Percentiles rank a stretch among this genome's conserved stretches.
Conservation (phyloP, 2,329 filamentous ascomycete genomes). For the Colletotrichum sp. region DNA sequence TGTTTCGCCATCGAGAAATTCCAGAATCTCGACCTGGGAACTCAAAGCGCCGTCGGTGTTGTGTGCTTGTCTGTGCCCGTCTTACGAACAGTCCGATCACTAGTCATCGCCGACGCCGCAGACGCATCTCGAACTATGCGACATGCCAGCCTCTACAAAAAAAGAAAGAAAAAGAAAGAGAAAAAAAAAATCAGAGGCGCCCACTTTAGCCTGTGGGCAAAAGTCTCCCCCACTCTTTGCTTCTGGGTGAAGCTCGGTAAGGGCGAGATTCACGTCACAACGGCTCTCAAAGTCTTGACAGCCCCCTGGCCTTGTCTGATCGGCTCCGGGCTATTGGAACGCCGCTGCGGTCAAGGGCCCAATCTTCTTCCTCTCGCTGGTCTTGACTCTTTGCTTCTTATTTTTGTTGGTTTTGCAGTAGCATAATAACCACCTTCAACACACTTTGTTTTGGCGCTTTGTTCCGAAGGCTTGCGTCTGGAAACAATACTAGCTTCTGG, state of each 20-base stretch:
- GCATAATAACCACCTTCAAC: background rate
- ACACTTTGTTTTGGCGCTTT: background rate
- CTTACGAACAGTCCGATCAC: background rate
- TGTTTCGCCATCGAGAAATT: background rate
- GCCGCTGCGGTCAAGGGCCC: background rate
- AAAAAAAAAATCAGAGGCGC: background rate
- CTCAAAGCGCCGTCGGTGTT: background rate
- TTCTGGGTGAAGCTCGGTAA: background rate
- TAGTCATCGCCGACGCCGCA: background rate
- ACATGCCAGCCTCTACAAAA: background rate
- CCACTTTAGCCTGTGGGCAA: background rate
- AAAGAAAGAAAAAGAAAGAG: background rate
- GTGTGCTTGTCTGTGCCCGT: background rate
- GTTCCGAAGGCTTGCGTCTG: background rate
- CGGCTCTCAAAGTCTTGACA: background rate
- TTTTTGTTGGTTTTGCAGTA: background rate
- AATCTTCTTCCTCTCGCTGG: background rate
- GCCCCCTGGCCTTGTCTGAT: background rate
- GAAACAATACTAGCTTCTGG: background rate
- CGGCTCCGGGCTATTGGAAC: background rate
- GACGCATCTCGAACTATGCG: background rate
- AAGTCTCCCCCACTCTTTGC: background rate
- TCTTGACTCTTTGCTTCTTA: background rate
- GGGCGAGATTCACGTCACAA: background rate
- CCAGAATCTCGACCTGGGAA: background rate